Base-by-base conservation (phyloP, 1,139 yeast species). In the Yamadazyma buinensis region DNA sequence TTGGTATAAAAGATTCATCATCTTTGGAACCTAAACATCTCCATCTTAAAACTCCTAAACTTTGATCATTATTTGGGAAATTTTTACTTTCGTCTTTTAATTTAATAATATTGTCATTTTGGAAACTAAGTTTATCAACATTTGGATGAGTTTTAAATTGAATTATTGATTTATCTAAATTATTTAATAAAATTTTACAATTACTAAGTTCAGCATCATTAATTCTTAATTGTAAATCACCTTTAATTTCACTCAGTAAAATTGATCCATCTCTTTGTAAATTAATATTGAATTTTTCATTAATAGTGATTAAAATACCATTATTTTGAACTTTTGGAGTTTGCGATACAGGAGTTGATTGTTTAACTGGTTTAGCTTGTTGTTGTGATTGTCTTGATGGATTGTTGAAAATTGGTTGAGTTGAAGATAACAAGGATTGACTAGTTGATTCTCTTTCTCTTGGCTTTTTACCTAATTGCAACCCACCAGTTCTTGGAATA, bases 121-220 rank as follows among this genome's bases (percentile, higher is more conserved):
- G 68, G 59, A 90, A 92, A 51, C 77, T 61, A 32, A 67, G 67
- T 54, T 86, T 82, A 64, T 92, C 97, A 45, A 92, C 95, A 57
- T 90, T 88, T 43, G 98, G 98, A 64, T 92, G 97, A 20, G 97
- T 87, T 60, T 90, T 90, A 68, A 78, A 92, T 55, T 82, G 92
- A 36, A 78, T 72, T 22, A 75, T 76, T 23, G 67, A 53, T 14
- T 67, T 57, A 9, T 21, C 14, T 12, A 15, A 15, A 28, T 67
- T 62, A 34, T 67, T 69, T 42, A 90, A 68, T 42, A 77, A 56
- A 38, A 90, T 71, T 54, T 76, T 77, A 39, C 87, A 75, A 45
- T 74, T 74, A 15, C 95, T 78, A 44, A 82, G 69, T 23, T 72
- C 74, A 11, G 83, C 67, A 49, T 87, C 76, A 55, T 84, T 88